Evolutionary conservation across 2,329 filamentous ascomycete genomes (phyloP).

Genomic region (Nothopassalora personata): DNA sequence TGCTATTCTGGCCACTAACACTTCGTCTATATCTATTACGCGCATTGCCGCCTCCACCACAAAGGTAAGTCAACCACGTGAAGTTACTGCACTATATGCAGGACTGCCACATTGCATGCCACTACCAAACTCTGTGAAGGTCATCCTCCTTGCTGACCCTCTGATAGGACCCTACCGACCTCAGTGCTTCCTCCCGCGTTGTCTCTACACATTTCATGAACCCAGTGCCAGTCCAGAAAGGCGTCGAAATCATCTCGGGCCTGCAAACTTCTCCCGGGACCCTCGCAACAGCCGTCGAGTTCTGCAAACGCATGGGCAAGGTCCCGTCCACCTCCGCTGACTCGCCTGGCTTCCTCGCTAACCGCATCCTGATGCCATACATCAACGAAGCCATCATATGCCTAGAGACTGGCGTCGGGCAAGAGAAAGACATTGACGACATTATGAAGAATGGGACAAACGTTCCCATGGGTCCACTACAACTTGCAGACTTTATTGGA

Average conservation of each 20-base stretch:
- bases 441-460: slow-evolving; percentile 99
- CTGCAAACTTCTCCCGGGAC: slow-evolving; percentile 84
- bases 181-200: slow-evolving; percentile 77
- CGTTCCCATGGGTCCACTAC: slow-evolving; percentile 93
- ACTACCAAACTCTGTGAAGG: slow-evolving; percentile 2
- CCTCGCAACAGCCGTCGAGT: slow-evolving; percentile 72
- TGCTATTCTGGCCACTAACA: slow-evolving; percentile 92
- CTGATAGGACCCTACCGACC: slow-evolving; percentile 65
- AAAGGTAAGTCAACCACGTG: slow-evolving; percentile 36
- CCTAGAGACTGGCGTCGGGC: slow-evolving; percentile 85
- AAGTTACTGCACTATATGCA: not conserved
- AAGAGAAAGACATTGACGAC: slow-evolving; percentile 84
- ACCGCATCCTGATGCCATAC: slow-evolving; percentile 97
- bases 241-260: slow-evolving; percentile 93
- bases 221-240: slow-evolving; percentile 92
- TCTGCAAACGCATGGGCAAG: slow-evolving; percentile 92
- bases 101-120: not conserved
- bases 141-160: slow-evolving; percentile 14
- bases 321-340: slow-evolving; percentile 82
- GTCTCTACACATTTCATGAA: slow-evolving; percentile 99
- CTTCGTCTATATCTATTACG: slow-evolving; percentile 96
- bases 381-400: slow-evolving; percentile 98
- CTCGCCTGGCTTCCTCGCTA: slow-evolving; percentile 89
- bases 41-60: slow-evolving; percentile 81
- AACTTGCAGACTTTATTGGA: slow-evolving; percentile 93